These are phyloP conservation scores for Casaregolazyma lundiana DNA, from an alignment of 1,139 yeast species.

Conservation along the genomic window DNA sequence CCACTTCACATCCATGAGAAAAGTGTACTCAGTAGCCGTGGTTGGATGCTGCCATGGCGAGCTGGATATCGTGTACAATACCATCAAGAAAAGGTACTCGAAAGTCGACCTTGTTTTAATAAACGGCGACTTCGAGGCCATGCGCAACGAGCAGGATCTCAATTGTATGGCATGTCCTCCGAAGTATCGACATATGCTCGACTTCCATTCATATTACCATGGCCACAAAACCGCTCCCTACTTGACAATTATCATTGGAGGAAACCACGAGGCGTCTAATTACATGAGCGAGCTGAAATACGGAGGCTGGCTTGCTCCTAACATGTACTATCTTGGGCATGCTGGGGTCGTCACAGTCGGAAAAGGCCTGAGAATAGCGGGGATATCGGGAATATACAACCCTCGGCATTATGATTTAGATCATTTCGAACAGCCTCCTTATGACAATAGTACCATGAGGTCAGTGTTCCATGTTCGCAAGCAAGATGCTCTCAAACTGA, in stretches of 20 bases:
- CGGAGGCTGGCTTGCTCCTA: conserved; percentile 96
- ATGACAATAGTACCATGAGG: conserved; percentile 41
- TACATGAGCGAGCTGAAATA: conserved; percentile 66
- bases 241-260: conserved; percentile 81
- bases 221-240: conserved; percentile 65
- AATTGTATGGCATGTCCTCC: conserved; percentile 57
- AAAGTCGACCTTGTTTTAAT: conserved; percentile 65
- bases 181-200: conserved; percentile 58
- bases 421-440: conserved; percentile 48
- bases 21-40: conserved; percentile 48
- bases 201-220: conserved; percentile 67
- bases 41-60: conserved; percentile 97
- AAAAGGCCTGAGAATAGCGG: conserved; percentile 66
- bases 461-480: conserved; percentile 74
- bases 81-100: conserved; percentile 25
- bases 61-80: conserved; percentile 53
- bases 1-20: background rate
- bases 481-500: conserved; percentile 55
- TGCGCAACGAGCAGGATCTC: conserved; percentile 61
- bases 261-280: conserved; percentile 89
- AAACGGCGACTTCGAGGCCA: conserved; percentile 83
- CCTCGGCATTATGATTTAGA: conserved; percentile 39
- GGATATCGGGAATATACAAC: conserved; percentile 81
- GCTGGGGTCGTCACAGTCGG: conserved; percentile 67
- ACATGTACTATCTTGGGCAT: conserved; percentile 83